Conservation (phyloP, 2,329 filamentous ascomycete genomes). For the Stagonosporopsis cucurbitacearum region DNA sequence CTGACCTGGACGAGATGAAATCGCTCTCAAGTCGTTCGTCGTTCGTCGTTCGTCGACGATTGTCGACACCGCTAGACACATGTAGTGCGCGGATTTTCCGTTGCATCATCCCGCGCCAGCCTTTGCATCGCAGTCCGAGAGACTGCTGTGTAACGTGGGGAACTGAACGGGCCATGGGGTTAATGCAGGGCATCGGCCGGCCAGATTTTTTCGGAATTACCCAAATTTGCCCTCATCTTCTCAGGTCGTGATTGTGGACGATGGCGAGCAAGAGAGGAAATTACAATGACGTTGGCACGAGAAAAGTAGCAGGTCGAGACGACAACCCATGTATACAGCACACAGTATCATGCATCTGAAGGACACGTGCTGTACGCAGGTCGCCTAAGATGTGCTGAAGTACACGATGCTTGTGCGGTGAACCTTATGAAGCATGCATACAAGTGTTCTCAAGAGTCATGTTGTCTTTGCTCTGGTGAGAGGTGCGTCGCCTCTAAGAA, state of each 20-base stretch:
- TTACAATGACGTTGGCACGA: constrained; percentile 1
- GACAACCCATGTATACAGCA: constrained; percentile 5
- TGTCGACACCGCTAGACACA: not conserved
- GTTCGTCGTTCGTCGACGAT: not conserved
- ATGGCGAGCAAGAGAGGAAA: constrained; percentile 6
- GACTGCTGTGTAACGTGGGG: constrained; percentile 15
- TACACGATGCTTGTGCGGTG: not conserved
- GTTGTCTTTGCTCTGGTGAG: not conserved
- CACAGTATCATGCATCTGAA: too few species aligned
- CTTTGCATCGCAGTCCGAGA: constrained; percentile 8
- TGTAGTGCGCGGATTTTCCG: not conserved
- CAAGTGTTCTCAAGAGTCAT: not conserved
- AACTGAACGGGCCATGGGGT: constrained; percentile 30
- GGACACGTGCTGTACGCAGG: not conserved
- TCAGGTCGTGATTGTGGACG: constrained; percentile 11
- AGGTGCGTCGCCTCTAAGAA: not conserved
- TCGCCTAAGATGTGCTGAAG: not conserved
- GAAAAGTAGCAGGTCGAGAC: constrained; percentile 5
- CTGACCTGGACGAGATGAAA: constrained; percentile 15
- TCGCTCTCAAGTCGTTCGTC: not conserved
- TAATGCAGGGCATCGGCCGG: constrained; percentile 27
- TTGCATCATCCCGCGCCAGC: constrained; percentile 3
- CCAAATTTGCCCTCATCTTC: constrained; percentile 33
- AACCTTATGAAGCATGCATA: not conserved
- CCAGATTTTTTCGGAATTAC: constrained; percentile 25